These are phyloP conservation scores for Globisporangium paddicum DNA, from an alignment of 352 stramenopile species.

Conservation along the genomic window DNA sequence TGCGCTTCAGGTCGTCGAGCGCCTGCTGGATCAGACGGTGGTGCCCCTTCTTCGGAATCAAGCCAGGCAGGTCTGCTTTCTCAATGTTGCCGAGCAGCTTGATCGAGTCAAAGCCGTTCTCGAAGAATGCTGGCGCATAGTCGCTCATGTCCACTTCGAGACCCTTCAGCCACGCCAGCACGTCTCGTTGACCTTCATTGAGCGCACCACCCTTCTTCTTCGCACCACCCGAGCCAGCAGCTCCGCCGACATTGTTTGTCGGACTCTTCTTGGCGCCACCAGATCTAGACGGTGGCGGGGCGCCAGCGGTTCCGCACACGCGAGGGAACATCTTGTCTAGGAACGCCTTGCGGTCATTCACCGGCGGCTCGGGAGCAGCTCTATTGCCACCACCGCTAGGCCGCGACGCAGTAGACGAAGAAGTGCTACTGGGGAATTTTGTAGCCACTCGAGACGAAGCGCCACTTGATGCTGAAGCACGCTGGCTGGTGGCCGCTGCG, in stretches of 20 bases:
- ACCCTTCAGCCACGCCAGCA: constrained; percentile 68
- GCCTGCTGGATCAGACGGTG: constrained; percentile 80
- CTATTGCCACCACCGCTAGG: background rate
- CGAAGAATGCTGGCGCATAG: constrained; percentile 80
- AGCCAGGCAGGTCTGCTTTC: constrained; percentile 51
- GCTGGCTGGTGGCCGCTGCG: background rate
- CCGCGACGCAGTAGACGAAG: background rate
- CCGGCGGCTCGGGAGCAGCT: constrained; percentile 9
- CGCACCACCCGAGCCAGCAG: constrained; percentile 13
- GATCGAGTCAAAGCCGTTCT: constrained; percentile 87
- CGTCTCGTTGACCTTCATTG: constrained; percentile 69
- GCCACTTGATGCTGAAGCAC: background rate
- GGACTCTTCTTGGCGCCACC: constrained; percentile 27
- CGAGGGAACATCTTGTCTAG: constrained; percentile 81
- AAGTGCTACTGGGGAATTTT: background rate
- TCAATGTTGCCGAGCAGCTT: constrained; percentile 79
- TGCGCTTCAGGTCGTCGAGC: constrained; percentile 65
- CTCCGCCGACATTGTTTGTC: constrained; percentile 4
- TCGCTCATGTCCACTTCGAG: constrained; percentile 82
- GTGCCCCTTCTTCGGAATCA: constrained; percentile 83
- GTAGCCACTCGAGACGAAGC: background rate
- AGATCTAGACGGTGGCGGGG: constrained; percentile 17
- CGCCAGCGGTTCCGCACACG: constrained; percentile 44
- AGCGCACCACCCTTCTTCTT: constrained; percentile 47
- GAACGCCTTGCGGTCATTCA: constrained; percentile 54